Base-by-base conservation (phyloP, 2,329 filamentous ascomycete species). In the Fusarium cyanostomum region DNA sequence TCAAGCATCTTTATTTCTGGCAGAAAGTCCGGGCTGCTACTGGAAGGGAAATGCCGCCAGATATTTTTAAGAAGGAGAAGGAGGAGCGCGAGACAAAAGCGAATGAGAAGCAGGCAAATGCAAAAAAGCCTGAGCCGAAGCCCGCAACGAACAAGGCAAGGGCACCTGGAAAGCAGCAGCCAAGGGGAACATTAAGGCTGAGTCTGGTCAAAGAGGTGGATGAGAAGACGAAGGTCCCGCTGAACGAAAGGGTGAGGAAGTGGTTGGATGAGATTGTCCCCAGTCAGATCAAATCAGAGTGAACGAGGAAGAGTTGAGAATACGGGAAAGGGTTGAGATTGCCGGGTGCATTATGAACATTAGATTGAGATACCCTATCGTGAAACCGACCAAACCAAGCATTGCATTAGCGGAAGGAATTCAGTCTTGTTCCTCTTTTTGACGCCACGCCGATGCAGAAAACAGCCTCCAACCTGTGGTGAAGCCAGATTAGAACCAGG, bases 251-350 rank as follows among this genome's bases (percentile, higher is more conserved):
- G 16, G 68, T 71, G 12, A 24, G 42, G 13, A 61, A 49, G 37
- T 71, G 68, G 68, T 33, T 71, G 56, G 52, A 57, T n/a, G 67
- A 69, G 31, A 53, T 70, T 24, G 28, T 66, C 28, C 33, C 56
- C 12, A 44, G 16, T 26, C 30, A 60, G 8, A 52, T 24, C 34
- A 53, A 52, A 42, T 33, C 18, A 34, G 7, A 39, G 21, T 37
- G 43, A 46, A 49, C 41, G 8, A 21, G 37, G 16, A 51, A 50
- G 54, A 48, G 60, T 44, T 35, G 56, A 58, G 13, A 53, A 42
- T 24, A 37, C 48, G 21, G 8, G 37, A 27, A 34, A 48, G 18
- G 28, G 21, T 41, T 30, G 39, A 37, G 28, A 57, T 43, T 44
- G 48, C 42, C 31, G 48, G 41, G 54, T 39, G 50, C 52, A 64